These are phyloP conservation scores for Baudoinia panamericana DNA, from an alignment of 495 filamentous ascomycete species.

Conservation along the genomic window DNA sequence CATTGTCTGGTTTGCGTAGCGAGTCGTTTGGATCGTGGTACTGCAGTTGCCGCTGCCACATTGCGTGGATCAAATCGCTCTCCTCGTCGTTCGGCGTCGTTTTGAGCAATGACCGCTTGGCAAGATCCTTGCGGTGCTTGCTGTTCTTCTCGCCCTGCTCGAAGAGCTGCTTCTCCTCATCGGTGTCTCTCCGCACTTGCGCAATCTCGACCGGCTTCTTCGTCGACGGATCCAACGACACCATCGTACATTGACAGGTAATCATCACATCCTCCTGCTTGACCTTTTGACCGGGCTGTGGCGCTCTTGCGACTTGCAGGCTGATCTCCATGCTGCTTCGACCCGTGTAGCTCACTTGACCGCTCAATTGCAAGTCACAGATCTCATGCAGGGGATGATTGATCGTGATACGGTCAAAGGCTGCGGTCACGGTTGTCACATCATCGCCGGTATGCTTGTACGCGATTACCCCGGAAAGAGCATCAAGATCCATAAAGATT, in stretches of 20 bases:
- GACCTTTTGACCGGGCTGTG: slow-evolving; percentile 41
- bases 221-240: slow-evolving; percentile 59
- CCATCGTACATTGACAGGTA: slow-evolving; percentile 77
- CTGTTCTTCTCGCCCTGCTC: slow-evolving; percentile 59
- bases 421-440: slow-evolving; percentile 70
- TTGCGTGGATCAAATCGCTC: slow-evolving; percentile 62
- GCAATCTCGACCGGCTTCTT: slow-evolving; percentile 51
- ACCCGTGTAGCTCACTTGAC: slow-evolving; percentile 69
- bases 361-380: slow-evolving; percentile 67
- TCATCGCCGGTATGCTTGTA: slow-evolving; percentile 70
- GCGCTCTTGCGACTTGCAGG: slow-evolving; percentile 55
- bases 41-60: slow-evolving; percentile 61
- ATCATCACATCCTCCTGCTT: slow-evolving; percentile 58
- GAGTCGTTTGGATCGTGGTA: slow-evolving; percentile 52
- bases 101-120: slow-evolving; percentile 51
- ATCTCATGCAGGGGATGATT: slow-evolving; percentile 61
- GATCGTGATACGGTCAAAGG: slow-evolving; percentile 67
- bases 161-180: slow-evolving; percentile 59
- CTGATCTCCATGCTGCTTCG: slow-evolving; percentile 72
- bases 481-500: slow-evolving; percentile 72
- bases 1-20: slow-evolving; percentile 46
- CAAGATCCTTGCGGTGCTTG: slow-evolving; percentile 54
- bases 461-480: slow-evolving; percentile 63
- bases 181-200: slow-evolving; percentile 49
- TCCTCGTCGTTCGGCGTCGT: slow-evolving; percentile 66